A percentile compares a stretch with the other conserved stretches of the same genome.
phyloP scores from a whole-genome alignment of 768 basidiomycete genomes.

The Psilocybe cubensis region DNA sequence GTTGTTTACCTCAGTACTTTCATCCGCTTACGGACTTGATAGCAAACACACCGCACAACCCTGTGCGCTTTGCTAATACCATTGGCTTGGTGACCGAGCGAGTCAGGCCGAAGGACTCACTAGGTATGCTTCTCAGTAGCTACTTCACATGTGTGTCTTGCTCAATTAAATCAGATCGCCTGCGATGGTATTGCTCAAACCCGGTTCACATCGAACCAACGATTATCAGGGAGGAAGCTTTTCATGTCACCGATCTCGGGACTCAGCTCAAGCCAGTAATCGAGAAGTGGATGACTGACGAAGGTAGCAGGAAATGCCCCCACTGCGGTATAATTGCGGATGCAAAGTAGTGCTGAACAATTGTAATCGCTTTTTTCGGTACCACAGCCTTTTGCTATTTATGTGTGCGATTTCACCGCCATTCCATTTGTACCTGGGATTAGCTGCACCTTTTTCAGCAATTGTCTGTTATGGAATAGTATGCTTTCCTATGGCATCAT shows the following conservation, averaged over 20 bases:
- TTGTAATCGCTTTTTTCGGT: neutral
- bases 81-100: constrained; percentile 93
- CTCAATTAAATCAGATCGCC: constrained; percentile 63
- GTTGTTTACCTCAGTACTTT: neutral
- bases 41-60: constrained; percentile 98
- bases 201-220: constrained; percentile 49
- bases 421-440: too few species aligned
- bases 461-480: neutral
- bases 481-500: neutral
- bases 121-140: constrained; percentile 59
- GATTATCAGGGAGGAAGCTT: constrained; percentile 64
- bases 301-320: constrained; percentile 67
- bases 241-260: constrained; percentile 90
- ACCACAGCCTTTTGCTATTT: neutral
- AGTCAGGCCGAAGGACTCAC: constrained; percentile 70
- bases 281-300: constrained; percentile 75
- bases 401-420: too few species aligned
- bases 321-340: constrained; percentile 61
- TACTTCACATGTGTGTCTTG: neutral
- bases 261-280: constrained; percentile 94
- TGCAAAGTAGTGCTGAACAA: constrained; percentile 31
- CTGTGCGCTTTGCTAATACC: constrained; percentile 87
- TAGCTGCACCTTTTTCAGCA: neutral
- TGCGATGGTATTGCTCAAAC: constrained; percentile 91
- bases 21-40: neutral